phyloP scores from a whole-genome alignment of 2,329 filamentous ascomycete genomes.

The Curvularia verruculosa region DNA sequence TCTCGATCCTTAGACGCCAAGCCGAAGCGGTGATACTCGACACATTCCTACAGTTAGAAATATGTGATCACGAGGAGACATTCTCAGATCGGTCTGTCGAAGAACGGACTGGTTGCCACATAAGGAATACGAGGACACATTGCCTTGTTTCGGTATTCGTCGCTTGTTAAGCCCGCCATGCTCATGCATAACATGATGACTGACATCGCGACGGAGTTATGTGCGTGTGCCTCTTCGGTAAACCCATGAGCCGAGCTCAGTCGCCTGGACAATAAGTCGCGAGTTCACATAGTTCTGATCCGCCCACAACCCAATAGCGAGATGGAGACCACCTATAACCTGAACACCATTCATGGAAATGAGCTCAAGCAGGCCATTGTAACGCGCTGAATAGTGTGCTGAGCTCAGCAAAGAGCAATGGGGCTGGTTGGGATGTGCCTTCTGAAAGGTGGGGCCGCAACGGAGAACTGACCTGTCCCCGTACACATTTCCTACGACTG shows the following conservation, averaged over 20 bases:
- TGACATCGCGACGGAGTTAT: background rate
- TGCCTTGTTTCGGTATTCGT: background rate
- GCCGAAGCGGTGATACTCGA: background rate
- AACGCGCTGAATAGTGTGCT: background rate
- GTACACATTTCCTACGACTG: background rate
- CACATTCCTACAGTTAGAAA: background rate
- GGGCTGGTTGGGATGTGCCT: no score
- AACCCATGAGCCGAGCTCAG: background rate
- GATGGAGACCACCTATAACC: background rate
- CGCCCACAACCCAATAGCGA: background rate
- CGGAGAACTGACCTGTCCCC: background rate
- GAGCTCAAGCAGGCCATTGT: background rate
- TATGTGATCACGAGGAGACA: background rate
- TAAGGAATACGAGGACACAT: background rate
- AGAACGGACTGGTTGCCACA: background rate
- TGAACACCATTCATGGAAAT: background rate
- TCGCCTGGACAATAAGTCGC: background rate
- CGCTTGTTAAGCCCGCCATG: background rate
- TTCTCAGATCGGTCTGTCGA: background rate
- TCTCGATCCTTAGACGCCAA: no score
- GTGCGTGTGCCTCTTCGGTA: background rate
- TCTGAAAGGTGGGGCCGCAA: background rate
- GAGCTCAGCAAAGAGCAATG: background rate
- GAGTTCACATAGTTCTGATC: background rate
- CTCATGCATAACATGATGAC: background rate